These are phyloP conservation scores for Sanghuangporus weigelae DNA, from an alignment of 1,284 basidiomycete genomes.

Conservation along the genomic window DNA sequence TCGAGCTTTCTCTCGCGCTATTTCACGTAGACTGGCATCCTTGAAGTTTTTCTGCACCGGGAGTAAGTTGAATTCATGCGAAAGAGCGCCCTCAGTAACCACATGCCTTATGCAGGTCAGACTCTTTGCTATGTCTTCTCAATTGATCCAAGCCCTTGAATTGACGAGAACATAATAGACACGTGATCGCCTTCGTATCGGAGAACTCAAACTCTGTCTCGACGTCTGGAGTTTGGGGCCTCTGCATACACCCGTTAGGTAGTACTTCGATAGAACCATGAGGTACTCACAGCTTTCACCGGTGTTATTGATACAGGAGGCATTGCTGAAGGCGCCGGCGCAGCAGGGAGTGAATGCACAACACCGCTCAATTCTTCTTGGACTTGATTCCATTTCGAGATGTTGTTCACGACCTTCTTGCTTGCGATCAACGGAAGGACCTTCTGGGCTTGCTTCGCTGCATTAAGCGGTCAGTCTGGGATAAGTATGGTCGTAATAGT, in stretches of 20 bases:
- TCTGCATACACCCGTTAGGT: slow-evolving; percentile 22
- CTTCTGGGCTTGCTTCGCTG: slow-evolving; percentile 62
- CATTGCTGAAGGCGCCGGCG: neutral
- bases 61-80: neutral
- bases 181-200: slow-evolving; percentile 67
- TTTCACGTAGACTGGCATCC: slow-evolving; percentile 61
- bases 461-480: slow-evolving; percentile 24
- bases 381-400: slow-evolving; percentile 92
- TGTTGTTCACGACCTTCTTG: slow-evolving; percentile 87
- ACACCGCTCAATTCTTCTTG: slow-evolving; percentile 72
- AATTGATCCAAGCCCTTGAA: slow-evolving; percentile 85
- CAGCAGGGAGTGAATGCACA: neutral
- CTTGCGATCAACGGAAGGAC: slow-evolving; percentile 81
- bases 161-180: slow-evolving; percentile 85
- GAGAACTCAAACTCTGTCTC: slow-evolving; percentile 73
- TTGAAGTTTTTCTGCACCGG: slow-evolving; percentile 71
- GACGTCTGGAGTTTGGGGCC: slow-evolving; percentile 29
- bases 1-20: slow-evolving; percentile 67
- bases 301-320: neutral
- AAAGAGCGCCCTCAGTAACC: neutral
- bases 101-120: slow-evolving; percentile 83
- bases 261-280: neutral
- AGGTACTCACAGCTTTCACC: slow-evolving; percentile 2
- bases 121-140: slow-evolving; percentile 83
- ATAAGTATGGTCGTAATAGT: slow-evolving; percentile 5